Conservation (phyloP, 345 rosid genomes). For the Rhodamnia rubescens region DNA sequence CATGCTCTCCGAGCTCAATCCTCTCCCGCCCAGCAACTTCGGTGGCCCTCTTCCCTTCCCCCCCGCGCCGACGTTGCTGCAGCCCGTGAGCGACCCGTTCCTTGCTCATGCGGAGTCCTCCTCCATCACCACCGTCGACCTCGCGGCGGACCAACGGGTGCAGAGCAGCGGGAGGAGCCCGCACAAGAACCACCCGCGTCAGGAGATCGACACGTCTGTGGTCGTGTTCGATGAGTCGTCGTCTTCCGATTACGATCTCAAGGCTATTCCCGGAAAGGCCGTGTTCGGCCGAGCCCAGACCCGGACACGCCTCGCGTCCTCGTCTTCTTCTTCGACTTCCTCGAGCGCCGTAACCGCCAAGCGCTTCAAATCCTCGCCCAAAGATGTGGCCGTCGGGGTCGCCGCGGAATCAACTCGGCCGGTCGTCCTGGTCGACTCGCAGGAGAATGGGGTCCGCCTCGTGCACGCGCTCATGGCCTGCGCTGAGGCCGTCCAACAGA, state of each 20-base stretch:
- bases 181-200: neutral
- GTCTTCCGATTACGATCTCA: slow-evolving; percentile 51
- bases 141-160: neutral
- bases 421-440: slow-evolving; percentile 60
- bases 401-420: slow-evolving; percentile 33
- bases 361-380: neutral
- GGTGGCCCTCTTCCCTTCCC: slow-evolving; percentile 26
- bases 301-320: neutral
- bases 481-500: slow-evolving; percentile 64
- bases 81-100: neutral
- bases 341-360: neutral
- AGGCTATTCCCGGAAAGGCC: slow-evolving; percentile 71
- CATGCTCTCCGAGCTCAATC: slow-evolving; percentile 59
- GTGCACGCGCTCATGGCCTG: slow-evolving; percentile 77
- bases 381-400: neutral
- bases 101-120: neutral
- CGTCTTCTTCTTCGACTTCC: neutral
- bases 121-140: neutral
- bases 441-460: slow-evolving; percentile 64
- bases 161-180: neutral
- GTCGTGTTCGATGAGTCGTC: slow-evolving; percentile 11
- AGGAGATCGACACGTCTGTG: neutral
- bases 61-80: neutral
- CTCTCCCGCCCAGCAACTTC: slow-evolving; percentile 26
- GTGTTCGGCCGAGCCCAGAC: slow-evolving; percentile 11